Percentiles rank a stretch among this genome's conserved stretches.
Conservation (phyloP, 164 flowering plant species). For the Berberis vulgaris region DNA sequence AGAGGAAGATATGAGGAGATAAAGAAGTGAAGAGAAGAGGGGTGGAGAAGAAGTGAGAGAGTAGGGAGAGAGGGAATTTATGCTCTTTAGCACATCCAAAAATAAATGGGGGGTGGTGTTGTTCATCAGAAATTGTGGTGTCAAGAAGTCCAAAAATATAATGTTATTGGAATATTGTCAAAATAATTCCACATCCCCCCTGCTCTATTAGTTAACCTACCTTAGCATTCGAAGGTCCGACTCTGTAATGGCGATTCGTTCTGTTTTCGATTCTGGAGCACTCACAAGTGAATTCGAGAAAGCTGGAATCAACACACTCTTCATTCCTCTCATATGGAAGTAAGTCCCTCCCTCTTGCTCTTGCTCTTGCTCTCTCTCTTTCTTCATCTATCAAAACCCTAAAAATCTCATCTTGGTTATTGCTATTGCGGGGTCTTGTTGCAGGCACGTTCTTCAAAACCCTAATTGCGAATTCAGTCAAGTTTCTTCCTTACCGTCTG, state of each 20-base stretch:
- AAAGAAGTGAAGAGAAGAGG: too few species aligned
- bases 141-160: too few species aligned
- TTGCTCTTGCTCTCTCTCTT: constrained; percentile 9
- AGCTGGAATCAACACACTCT: constrained; percentile 47
- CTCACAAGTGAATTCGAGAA: constrained; percentile 47
- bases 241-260: constrained; percentile 10
- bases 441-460: constrained; percentile 50
- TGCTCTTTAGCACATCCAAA: too few species aligned
- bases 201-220: too few species aligned
- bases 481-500: constrained; percentile 71
- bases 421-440: background rate
- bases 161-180: too few species aligned
- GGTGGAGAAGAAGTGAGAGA: too few species aligned
- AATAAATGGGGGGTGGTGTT: too few species aligned
- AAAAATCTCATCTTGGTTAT: background rate
- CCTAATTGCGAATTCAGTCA: constrained; percentile 51
- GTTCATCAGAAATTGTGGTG: too few species aligned
- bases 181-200: too few species aligned
- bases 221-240: background rate
- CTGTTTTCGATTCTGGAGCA: constrained; percentile 61
- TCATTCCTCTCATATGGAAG: constrained; percentile 83
- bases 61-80: too few species aligned
- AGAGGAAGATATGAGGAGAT: too few species aligned
- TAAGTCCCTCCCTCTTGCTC: constrained; percentile 13
- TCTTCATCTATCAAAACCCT: background rate